Evolutionary conservation across 495 filamentous ascomycete genomes (phyloP).

Genomic region (Talaromyces nanjingensis): DNA sequence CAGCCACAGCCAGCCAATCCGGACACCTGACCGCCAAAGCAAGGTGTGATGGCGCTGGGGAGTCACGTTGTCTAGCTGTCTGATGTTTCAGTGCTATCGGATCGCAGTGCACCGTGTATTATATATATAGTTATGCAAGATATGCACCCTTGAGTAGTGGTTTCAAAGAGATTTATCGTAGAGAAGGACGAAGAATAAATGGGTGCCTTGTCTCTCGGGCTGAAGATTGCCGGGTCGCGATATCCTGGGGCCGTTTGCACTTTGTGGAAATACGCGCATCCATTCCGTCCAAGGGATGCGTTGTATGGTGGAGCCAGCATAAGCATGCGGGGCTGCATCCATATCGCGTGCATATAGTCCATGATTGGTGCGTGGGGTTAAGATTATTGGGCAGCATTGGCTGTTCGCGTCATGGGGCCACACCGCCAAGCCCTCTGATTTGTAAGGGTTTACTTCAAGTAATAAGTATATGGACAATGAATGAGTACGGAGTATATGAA

Average conservation of each 20-base stretch:
- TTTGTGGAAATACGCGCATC: neutral
- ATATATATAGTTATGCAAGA: neutral
- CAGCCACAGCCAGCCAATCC: neutral
- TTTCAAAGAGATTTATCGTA: neutral
- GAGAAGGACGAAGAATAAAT: neutral
- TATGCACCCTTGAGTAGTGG: neutral
- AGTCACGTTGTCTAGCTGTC: constrained; percentile 1
- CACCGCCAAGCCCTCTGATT: neutral
- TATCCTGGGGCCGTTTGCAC: neutral
- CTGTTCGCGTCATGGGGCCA: neutral
- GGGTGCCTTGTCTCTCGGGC: neutral
- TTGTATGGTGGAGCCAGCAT: neutral
- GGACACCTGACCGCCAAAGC: constrained; percentile 1
- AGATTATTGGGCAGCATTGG: neutral
- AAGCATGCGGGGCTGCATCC: neutral
- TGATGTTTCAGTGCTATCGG: neutral
- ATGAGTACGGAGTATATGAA: no score
- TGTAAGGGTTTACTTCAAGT: neutral
- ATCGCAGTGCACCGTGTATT: neutral
- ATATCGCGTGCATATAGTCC: neutral
- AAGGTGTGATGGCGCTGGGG: neutral
- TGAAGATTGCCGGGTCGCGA: neutral
- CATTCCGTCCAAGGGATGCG: neutral
- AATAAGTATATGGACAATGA: no score
- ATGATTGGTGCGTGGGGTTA: neutral